Base-by-base conservation (phyloP, 768 basidiomycete genomes). In the Boletus fagicola region DNA sequence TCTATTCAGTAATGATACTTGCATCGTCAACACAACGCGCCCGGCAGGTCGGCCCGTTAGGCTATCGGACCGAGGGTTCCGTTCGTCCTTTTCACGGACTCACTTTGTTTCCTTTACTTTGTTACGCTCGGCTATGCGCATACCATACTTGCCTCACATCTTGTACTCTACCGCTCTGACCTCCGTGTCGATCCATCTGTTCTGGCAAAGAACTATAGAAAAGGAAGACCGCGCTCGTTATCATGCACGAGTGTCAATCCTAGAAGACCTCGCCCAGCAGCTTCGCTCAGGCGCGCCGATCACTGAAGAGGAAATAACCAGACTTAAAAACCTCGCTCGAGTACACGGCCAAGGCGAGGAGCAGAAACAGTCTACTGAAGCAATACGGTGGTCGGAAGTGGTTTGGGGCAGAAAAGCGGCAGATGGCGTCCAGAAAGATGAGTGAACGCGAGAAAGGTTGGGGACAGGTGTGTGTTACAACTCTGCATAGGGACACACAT, bases 171-270 rank as follows among this genome's bases (percentile, higher is more conserved):
- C 85, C 46, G 86, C 85, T 10, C 75, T 88, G 63, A 83, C 81
- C 47, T 87, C 87, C 24, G 68, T 88, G 58, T 83, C 86, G 30
- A 83, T 87, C 55, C 87, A 90, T 70, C 74, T 87, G 28, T 77
- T 88, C 39, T 77, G 72, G 65, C 78, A 82, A 51, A 78, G 83
- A 57, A 80, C 76, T 49, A 63, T 65, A 0, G 74, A 77, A 36
- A 79, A 77, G 46, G 83, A 83, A 43, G 83, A 87, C 56, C 79
- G 79, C 43, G 76, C 82, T 16, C 80, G 80, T 26, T 65, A 79
- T 43, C 69, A 78, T 51, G 85, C 87, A 5, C 85, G 81, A 56
- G 75, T 83, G 39, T 82, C 86, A 22, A 82, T 90, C 59, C 76
- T 90, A 55, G 78, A 84, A 55, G 82, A 83, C 51, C 78, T 88